phyloP scores from a whole-genome alignment of 1,284 basidiomycete species.

The Cerrena zonata region DNA sequence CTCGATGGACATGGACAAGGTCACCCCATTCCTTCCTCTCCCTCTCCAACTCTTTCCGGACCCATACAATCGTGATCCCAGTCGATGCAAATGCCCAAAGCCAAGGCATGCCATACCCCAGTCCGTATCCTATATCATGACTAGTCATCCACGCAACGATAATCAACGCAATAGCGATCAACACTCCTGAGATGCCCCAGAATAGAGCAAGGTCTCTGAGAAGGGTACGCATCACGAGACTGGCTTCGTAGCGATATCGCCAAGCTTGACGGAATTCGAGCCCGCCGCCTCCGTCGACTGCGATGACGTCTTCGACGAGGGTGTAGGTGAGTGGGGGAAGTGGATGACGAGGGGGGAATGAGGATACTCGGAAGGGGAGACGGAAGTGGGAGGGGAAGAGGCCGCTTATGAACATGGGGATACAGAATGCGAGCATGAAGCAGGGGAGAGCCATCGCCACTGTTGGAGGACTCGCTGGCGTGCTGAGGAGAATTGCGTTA shows the following conservation, averaged over 20 bases:
- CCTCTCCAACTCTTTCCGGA: slow-evolving; percentile 16
- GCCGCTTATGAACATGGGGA: slow-evolving; percentile 27
- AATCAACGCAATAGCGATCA: slow-evolving; percentile 22
- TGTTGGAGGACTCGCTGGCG: slow-evolving; percentile 23
- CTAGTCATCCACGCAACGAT: slow-evolving; percentile 23
- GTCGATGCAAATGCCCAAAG: slow-evolving; percentile 24
- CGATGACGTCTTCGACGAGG: slow-evolving; percentile 28
- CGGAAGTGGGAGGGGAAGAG: slow-evolving; percentile 24
- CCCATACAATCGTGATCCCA: slow-evolving; percentile 17
- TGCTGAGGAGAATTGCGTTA: slow-evolving; percentile 12
- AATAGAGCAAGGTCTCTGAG: slow-evolving; percentile 21
- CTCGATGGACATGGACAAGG: slow-evolving; percentile 9
- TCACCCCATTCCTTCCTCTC: slow-evolving; percentile 21
- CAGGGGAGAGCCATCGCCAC: slow-evolving; percentile 29
- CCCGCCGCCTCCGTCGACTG: slow-evolving; percentile 30
- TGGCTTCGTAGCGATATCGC: slow-evolving; percentile 29
- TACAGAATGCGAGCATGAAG: slow-evolving; percentile 26
- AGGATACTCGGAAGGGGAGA: slow-evolving; percentile 29
- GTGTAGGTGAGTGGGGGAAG: slow-evolving; percentile 29
- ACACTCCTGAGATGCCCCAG: slow-evolving; percentile 25
- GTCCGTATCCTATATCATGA: slow-evolving; percentile 26
- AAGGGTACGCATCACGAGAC: slow-evolving; percentile 24
- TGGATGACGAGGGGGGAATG: slow-evolving; percentile 23
- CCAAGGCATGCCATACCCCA: slow-evolving; percentile 29
- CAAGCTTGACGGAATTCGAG: slow-evolving; percentile 30